These are phyloP conservation scores for Podospora didyma DNA, from an alignment of 495 filamentous ascomycete genomes.

Conservation along the genomic window DNA sequence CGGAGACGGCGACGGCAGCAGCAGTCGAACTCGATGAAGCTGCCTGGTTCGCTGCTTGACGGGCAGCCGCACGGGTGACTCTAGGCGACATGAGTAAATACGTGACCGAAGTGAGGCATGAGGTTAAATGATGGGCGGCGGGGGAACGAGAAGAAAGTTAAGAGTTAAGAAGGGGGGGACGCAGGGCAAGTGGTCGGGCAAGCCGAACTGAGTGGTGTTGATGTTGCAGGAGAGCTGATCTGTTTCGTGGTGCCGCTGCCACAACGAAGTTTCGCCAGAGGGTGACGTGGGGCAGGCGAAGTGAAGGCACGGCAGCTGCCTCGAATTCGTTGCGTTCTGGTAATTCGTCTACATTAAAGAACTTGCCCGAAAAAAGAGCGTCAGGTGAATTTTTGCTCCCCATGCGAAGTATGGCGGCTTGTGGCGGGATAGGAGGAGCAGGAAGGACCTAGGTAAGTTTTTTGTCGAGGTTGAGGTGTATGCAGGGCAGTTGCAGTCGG, in stretches of 20 bases:
- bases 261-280: background rate
- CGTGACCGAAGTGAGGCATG: constrained; percentile 20
- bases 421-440: background rate
- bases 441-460: background rate
- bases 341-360: background rate
- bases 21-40: constrained; percentile 45
- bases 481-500: background rate
- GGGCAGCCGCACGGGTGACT: constrained; percentile 75
- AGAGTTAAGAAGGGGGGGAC: background rate
- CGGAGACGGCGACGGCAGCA: constrained; percentile 28
- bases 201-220: background rate
- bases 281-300: background rate
- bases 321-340: background rate
- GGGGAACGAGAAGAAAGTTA: constrained; percentile 3
- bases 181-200: background rate
- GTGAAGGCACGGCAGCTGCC: background rate
- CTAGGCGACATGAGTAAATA: constrained; percentile 76
- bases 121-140: constrained; percentile 12
- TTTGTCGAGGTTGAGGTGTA: background rate
- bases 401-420: background rate
- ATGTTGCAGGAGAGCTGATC: background rate
- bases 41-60: constrained; percentile 61
- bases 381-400: background rate
- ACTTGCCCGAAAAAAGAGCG: background rate
- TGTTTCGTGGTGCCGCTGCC: background rate